phyloP scores from a whole-genome alignment of 2,329 filamentous ascomycete genomes.

The Paraphaeosphaeria minitans region DNA sequence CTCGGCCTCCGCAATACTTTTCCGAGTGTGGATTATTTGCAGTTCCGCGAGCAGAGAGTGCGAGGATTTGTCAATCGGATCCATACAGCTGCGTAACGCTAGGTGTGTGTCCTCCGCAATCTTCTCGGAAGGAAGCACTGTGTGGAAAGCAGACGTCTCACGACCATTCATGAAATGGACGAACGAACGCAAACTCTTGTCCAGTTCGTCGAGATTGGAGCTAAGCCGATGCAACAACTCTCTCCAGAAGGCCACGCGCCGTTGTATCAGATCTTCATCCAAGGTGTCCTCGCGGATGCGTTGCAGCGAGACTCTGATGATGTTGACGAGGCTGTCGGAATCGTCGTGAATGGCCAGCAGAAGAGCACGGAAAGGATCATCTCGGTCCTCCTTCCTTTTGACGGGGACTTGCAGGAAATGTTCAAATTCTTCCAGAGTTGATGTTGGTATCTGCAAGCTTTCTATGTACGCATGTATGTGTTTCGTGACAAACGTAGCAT shows the following conservation, averaged over 20 bases:
- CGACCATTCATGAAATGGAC: slow-evolving; percentile 10
- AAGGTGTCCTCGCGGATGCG: slow-evolving; percentile 24
- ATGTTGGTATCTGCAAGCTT: slow-evolving; percentile 14
- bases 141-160: slow-evolving; percentile 6
- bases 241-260: slow-evolving; percentile 24
- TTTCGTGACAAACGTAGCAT: neutral
- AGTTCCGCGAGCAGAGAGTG: slow-evolving; percentile 46
- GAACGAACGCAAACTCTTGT: slow-evolving; percentile 17
- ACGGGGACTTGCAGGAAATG: slow-evolving; percentile 9
- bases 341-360: slow-evolving; percentile 22
- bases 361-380: slow-evolving; percentile 17
- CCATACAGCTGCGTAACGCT: slow-evolving; percentile 15
- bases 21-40: slow-evolving; percentile 33
- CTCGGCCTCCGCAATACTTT: slow-evolving; percentile 37
- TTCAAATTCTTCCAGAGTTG: slow-evolving; percentile 20
- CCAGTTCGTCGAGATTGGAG: slow-evolving; percentile 15
- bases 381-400: slow-evolving; percentile 15
- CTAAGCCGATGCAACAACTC: slow-evolving; percentile 16
- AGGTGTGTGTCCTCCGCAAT: slow-evolving; percentile 11
- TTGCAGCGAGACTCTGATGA: slow-evolving; percentile 19
- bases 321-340: slow-evolving; percentile 15
- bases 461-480: slow-evolving; percentile 11
- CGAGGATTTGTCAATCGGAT: slow-evolving; percentile 29
- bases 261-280: slow-evolving; percentile 23
- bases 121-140: slow-evolving; percentile 13